A percentile compares a stretch with the other conserved stretches of the same genome.
Conservation (phyloP, 805 yeast genomes). For the Starmerella potacharoeniae region DNA sequence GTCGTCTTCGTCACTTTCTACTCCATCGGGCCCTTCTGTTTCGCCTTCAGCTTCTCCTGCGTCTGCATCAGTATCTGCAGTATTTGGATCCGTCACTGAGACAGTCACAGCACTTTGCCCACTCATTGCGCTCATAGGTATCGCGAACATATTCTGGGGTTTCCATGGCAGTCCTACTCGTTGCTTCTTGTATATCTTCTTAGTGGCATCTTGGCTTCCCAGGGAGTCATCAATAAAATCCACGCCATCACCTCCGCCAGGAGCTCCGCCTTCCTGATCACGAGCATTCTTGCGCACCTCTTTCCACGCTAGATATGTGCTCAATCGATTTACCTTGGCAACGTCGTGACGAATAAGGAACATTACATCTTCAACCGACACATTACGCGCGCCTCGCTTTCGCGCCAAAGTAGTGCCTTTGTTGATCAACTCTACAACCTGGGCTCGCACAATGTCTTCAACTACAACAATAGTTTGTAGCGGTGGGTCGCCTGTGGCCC, state of each 20-base stretch:
- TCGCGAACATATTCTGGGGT: slow-evolving; percentile 81
- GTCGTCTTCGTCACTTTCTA: slow-evolving; percentile 36
- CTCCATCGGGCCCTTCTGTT: background rate
- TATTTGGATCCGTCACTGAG: background rate
- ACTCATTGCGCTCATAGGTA: slow-evolving; percentile 18
- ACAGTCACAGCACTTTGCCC: background rate
- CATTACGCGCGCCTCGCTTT: slow-evolving; percentile 67
- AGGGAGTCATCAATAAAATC: slow-evolving; percentile 39
- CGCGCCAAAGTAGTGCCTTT: slow-evolving; percentile 73
- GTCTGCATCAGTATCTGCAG: background rate
- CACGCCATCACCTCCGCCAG: slow-evolving; percentile 40
- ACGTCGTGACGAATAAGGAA: slow-evolving; percentile 84
- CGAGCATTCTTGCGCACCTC: slow-evolving; percentile 80
- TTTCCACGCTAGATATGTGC: slow-evolving; percentile 92
- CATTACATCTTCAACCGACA: slow-evolving; percentile 86
- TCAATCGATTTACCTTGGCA: slow-evolving; percentile 82
- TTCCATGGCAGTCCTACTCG: slow-evolving; percentile 92
- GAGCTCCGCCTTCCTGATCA: slow-evolving; percentile 48
- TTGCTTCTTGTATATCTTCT: slow-evolving; percentile 37
- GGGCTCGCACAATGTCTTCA: slow-evolving; percentile 91
- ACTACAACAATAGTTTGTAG: slow-evolving; percentile 82
- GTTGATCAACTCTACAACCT: slow-evolving; percentile 70
- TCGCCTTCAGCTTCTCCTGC: background rate
- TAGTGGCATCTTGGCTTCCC: slow-evolving; percentile 25
- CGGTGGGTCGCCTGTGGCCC: slow-evolving; percentile 92